Evolutionary conservation across 768 basidiomycete species (phyloP).

Genomic region (Tephrocybe sp.): DNA sequence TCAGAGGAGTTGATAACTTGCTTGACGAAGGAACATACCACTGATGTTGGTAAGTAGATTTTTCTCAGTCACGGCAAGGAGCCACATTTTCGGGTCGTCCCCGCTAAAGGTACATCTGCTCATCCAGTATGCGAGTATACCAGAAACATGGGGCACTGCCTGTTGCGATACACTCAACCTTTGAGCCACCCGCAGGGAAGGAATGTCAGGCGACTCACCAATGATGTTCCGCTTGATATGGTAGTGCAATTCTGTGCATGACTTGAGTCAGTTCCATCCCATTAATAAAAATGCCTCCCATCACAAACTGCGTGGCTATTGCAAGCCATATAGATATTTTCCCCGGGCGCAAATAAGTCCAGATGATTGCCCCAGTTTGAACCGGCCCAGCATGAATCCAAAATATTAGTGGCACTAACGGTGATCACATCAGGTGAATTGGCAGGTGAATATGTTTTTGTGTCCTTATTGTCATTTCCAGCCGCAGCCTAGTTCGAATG

Average conservation of each 20-base stretch:
- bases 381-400: constrained; percentile 32
- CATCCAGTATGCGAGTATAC: not conserved
- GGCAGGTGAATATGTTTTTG: constrained; percentile 33
- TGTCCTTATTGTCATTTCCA: constrained; percentile 34
- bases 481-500: constrained; percentile 28
- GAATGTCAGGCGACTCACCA: not conserved
- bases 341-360: constrained; percentile 42
- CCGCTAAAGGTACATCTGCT: not conserved
- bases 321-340: constrained; percentile 16
- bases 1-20: not conserved
- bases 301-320: not conserved
- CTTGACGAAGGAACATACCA: not conserved
- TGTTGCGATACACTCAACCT: not conserved
- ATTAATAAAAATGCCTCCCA: too few relatives aligned
- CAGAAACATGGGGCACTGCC: not conserved
- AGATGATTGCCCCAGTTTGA: constrained; percentile 45
- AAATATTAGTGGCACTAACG: constrained; percentile 38
- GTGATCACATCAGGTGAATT: constrained; percentile 34
- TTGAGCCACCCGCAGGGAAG: not conserved
- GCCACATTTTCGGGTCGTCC: not conserved
- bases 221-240: too few relatives aligned
- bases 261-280: too few relatives aligned
- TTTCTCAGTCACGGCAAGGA: not conserved
- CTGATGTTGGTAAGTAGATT: not conserved
- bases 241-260: too few relatives aligned